Percentiles rank a stretch among this genome's conserved stretches.
These are phyloP conservation scores for Phaseolus coccineus DNA, from an alignment of 331 rosid species.

Conservation along the genomic window DNA sequence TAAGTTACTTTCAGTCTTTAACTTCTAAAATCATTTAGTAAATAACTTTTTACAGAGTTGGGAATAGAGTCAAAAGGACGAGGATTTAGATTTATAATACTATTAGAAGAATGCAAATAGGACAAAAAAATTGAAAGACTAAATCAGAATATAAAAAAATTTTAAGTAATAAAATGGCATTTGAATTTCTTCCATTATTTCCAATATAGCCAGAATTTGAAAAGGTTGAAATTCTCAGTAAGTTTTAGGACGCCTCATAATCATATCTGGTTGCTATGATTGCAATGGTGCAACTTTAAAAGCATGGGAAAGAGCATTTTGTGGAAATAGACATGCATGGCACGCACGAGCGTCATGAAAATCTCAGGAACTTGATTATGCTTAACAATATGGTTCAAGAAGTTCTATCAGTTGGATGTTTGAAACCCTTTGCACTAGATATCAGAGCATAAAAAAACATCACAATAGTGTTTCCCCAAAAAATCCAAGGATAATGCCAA, in stretches of 20 bases:
- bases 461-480: background rate
- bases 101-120: too few species aligned
- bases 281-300: background rate
- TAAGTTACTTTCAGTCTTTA: background rate
- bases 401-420: constrained; percentile 9
- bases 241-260: constrained; percentile 2
- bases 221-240: background rate
- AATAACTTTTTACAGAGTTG: background rate
- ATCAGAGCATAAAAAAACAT: constrained; percentile 10
- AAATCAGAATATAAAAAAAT: too few species aligned
- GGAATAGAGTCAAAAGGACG: too few species aligned
- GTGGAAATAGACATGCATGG: background rate
- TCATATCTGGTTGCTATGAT: background rate
- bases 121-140: too few species aligned
- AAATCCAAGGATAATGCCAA: background rate
- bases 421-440: background rate
- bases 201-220: background rate
- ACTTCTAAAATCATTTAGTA: background rate
- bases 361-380: background rate
- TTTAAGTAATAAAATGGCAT: background rate
- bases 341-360: constrained; percentile 6
- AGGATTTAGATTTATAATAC: too few species aligned
- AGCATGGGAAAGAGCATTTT: background rate
- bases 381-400: background rate
- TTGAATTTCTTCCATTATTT: background rate